phyloP scores from a whole-genome alignment of 2,329 filamentous ascomycete genomes.

The Aspergillus sergii region DNA sequence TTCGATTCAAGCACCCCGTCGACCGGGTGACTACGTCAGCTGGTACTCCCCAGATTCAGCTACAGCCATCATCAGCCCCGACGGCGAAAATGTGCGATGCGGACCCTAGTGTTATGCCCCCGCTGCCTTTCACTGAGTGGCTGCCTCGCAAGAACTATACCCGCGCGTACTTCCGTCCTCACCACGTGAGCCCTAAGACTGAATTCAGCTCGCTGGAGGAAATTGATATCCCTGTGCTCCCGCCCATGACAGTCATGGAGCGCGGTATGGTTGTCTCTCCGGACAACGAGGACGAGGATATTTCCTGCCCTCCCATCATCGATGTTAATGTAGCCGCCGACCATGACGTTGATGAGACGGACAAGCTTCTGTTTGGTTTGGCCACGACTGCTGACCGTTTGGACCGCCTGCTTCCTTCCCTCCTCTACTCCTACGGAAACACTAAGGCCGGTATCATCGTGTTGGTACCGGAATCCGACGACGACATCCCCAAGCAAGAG shows the following conservation, averaged over 20 bases:
- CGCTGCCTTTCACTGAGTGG: constrained; percentile 45
- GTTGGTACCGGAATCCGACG: constrained; percentile 44
- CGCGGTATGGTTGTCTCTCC: constrained; percentile 42
- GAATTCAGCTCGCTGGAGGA: constrained; percentile 44
- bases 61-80: constrained; percentile 21
- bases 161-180: constrained; percentile 45
- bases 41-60: constrained; percentile 25
- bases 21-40: constrained; percentile 28
- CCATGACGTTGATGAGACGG: constrained; percentile 42
- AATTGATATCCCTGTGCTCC: constrained; percentile 41
- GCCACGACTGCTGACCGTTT: constrained; percentile 48
- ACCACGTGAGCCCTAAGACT: constrained; percentile 36
- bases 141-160: constrained; percentile 48
- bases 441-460: constrained; percentile 45
- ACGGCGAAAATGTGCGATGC: constrained; percentile 34
- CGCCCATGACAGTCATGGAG: constrained; percentile 41
- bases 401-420: constrained; percentile 42
- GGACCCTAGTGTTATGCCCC: constrained; percentile 36
- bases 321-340: constrained; percentile 45
- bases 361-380: constrained; percentile 44
- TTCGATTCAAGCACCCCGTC: constrained; percentile 40
- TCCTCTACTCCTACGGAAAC: constrained; percentile 46
- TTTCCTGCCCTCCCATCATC: constrained; percentile 43
- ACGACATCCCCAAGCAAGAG: constrained; percentile 43
- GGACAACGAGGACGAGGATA: constrained; percentile 32